Evolutionary conservation across 805 yeast species (phyloP), one percentile per base, ranked within the genome.

Genomic region (Groenewaldozyma salmanticensis): DNA sequence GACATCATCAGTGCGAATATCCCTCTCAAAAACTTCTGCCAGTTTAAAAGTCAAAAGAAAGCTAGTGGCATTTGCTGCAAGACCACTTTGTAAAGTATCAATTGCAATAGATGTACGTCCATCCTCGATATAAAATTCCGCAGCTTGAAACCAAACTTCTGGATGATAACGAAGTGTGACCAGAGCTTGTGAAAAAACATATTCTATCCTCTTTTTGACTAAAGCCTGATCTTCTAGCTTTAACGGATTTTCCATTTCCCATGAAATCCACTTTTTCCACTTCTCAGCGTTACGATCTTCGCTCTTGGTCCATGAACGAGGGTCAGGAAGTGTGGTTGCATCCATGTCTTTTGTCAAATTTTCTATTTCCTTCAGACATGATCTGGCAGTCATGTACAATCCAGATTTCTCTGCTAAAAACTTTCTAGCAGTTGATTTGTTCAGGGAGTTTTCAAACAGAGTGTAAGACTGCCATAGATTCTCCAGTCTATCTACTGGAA

Each of bases 341-440:
- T 65, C 65, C 6, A 83, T 53, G 17, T 70, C 73, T 29, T 64
- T 62, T 0, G 85, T 74, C 2, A 80, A 48, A 46, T 74, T 73
- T 9, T 69, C 66, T 71, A 86, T 75, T 54, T 84, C 95, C 33
- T 74, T 77, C 46, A 75, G 75, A 63, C 82, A 69, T 0, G 92
- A 72, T 47, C 96, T 71, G 1, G 95, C 88, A 49, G 73, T 77
- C 95, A 90, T 84, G 57, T 87, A 92, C 11, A 77, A 81, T 3
- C 83, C 77, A 9, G 94, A 81, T 45, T 77, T 71, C 51, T 88
- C 96, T 34, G 83, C 78, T 40, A 88, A 79, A 55, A 81, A 77
- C 59, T 84, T 85, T 53, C 94, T 76, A 3, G 96, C 92, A 2
- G 88, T 81, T 16, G 80, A 65, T 27, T 81, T 67, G 54, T 81